Base-by-base conservation (phyloP, 805 yeast species). In the Hanseniaspora thailandica region DNA sequence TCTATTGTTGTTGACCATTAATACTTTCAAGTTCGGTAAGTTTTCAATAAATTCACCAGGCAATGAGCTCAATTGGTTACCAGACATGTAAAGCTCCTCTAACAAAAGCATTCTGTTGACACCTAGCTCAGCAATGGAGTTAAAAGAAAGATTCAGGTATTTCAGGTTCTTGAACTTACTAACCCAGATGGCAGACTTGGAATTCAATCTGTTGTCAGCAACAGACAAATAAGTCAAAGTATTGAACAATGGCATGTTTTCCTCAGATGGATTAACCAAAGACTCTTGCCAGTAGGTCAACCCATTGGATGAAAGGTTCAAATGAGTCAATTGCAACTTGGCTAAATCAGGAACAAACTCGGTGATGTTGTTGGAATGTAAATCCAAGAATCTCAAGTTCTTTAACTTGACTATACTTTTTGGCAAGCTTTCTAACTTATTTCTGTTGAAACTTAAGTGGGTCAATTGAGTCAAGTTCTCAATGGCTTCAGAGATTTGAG, bases 341-440 rank as follows among this genome's bases (percentile, higher is more conserved):
- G 89, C 85, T 33, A 85, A 73, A 20, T 79, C 83, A 28, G 75
- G 74, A 0, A 87, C 85, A 28, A 90, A 69, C 7, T 70, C 64
- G 58, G 86, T 81, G 58, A 90, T 71, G 62, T 88, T 88, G 66
- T 90, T 90, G 41, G 85, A 78, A 66, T 90, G 96, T 41, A 87
- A 68, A 65, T 90, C 96, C 54, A 90, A 70, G 45, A 75, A 71
- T 60, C 76, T 80, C 57, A 90, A 72, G 30, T 77, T 74, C 3
- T 71, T 66, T 54, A 89, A 71, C 15, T 72, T 61, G 2, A 86
- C 81, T 33, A 93, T 76, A 12, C 78, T 76, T 2, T 71, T 65
- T 0, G 97, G 96, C 13, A 93, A 62, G 1, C 74, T 66, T 52
- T 82, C 84, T 55, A 93, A 68, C 59, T 85, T 84, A 63, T 93